phyloP scores from a whole-genome alignment of 257 asterid species.

The Nicotiana otophora region DNA sequence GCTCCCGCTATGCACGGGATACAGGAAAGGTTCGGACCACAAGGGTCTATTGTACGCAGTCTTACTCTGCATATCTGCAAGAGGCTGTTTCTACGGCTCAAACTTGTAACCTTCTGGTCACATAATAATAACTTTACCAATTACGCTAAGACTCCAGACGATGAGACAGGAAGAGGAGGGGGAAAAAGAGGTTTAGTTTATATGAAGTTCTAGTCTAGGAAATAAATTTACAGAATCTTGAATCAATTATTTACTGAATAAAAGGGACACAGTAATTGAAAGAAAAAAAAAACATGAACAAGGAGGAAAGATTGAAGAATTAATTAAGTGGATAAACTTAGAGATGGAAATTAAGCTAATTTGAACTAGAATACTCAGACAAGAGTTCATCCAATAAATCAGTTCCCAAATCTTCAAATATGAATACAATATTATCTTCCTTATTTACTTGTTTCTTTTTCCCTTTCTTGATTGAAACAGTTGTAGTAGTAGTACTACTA shows the following conservation, averaged over 20 bases:
- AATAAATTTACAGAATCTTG: not conserved
- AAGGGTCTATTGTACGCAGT: too few relatives aligned
- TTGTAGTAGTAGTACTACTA: not conserved
- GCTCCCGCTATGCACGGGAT: too few relatives aligned
- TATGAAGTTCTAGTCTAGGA: not conserved
- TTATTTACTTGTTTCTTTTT: conserved; percentile 1
- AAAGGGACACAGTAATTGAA: not conserved
- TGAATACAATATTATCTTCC: conserved; percentile 10
- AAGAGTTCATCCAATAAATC: conserved; percentile 27
- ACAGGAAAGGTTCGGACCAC: too few relatives aligned
- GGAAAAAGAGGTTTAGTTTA: not conserved
- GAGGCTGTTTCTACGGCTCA: too few relatives aligned
- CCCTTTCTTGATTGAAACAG: not conserved
- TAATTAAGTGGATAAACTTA: not conserved
- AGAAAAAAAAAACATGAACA: not conserved
- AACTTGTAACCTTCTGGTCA: too few relatives aligned
- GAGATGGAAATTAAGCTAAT: not conserved
- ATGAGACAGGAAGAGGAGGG: not conserved
- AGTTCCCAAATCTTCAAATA: conserved; percentile 33
- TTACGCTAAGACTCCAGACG: too few relatives aligned
- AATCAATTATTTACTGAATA: not conserved
- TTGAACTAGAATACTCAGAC: not conserved
- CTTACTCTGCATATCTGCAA: too few relatives aligned
- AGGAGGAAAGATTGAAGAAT: not conserved
- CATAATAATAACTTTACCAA: too few relatives aligned